Evolutionary conservation across 768 basidiomycete genomes (phyloP), one percentile per base, ranked within the genome.

Genomic region (Rhodotorula graminis): DNA sequence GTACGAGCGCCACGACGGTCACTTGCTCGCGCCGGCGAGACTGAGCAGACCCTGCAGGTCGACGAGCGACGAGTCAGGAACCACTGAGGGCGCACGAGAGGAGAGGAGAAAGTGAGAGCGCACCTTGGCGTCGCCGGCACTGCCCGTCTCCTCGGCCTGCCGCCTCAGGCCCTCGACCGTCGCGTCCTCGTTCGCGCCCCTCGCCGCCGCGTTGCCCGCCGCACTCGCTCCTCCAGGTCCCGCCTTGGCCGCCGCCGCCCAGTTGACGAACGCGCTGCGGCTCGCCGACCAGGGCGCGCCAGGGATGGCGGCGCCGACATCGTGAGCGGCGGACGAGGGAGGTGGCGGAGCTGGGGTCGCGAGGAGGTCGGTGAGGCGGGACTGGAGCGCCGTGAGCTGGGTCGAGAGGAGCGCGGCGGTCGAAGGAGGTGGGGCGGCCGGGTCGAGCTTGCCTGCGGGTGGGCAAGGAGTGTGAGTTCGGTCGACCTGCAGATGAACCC

Each of bases 241-340:
- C 19, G 44, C 61, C 61, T 75, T 71, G 14, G 37, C 46, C 58
- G 60, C 61, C 58, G 74, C 74, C 29, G 68, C 70, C 74, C 70
- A 72, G 44, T 75, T 72, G 74, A 75, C 46, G 40, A 72, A 75
- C 50, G 64, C 64, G 21, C 61, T 62, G 12, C 74, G 55, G 9
- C 47, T 59, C 2, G 37, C 21, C 6, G 64, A 64, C 70, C 70
- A 75, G 2, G 64, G 60, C 19, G 68, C 67, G 56, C 12, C 44
- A 14, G 44, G 53, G 6, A 56, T 60, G 16, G 33, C 55, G 2
- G 29, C 27, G 33, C 23, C 69, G 21, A 29, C 53, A 11, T 23
- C 53, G 25, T 15, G 46, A 4, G 11, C 44, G 16, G 31, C 18
- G 6, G 61, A 12, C 19, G 42, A 10, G 15, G 27, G 53, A n/a